Base-by-base conservation (phyloP, 805 yeast genomes). In the Kuraishia borneana region DNA sequence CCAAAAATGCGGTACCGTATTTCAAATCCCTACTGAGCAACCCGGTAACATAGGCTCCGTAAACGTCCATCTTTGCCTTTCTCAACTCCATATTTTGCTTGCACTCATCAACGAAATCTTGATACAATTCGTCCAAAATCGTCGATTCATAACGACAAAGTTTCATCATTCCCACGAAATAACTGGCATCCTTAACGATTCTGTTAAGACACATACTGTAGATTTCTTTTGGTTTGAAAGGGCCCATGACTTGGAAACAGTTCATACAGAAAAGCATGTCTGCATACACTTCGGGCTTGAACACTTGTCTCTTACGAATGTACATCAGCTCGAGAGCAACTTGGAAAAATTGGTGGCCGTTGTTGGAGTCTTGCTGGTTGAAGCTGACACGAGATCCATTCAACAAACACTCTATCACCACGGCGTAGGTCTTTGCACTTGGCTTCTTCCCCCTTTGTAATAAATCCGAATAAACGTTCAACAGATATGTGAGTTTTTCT, bases 391-490 rank as follows among this genome's bases (percentile, higher is more conserved):
- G 55, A 2, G 76, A 55, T 4, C 77, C 75, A 26, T 57, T 54
- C 34, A 79, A 58, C 19, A 81, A 58, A 21, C 70, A 65, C 17
- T 56, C 53, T 31, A 81, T 57, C 4, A 70, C 65, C 3, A 70
- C 50, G 43, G 69, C 60, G 51, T 72, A 80, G 6, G 83, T 77
- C 14, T 58, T 59, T 28, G 50, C 45, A 18, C 67, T 61, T 13
- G 92, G 92, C 47, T 71, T 76, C 26, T 72, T 39, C 39, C 60
- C 63, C 42, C 65, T 61, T 18, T 68, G 47, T 26, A 81, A 60
- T 48, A 79, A 56, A 44, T 78, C 87, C 33, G 81, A 82, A 48
- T 81, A 81, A 23, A 78, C 74, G 16, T 73, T 76, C 41, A 81
- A 56, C 38, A 81, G 50, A 35, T 68, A 71, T 2, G 83, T 78